These are phyloP conservation scores for Yamadazyma akitaensis DNA, from an alignment of 805 yeast genomes.

Conservation along the genomic window DNA sequence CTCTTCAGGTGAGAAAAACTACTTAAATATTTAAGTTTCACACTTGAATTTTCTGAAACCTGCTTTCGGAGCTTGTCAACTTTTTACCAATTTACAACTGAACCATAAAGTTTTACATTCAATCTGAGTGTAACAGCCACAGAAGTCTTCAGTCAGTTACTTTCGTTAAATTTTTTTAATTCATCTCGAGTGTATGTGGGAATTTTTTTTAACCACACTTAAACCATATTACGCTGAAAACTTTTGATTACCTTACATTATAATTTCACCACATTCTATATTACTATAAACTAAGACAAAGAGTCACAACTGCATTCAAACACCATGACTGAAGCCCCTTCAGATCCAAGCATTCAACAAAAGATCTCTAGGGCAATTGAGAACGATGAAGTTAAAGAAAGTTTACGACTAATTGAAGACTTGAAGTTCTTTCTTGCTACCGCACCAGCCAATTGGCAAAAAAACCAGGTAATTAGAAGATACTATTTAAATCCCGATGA, in stretches of 20 bases:
- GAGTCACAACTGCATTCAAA: not conserved
- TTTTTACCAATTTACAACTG: not conserved
- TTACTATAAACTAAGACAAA: not conserved
- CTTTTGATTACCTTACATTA: not conserved
- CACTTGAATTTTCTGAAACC: constrained; percentile 8
- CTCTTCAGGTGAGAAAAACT: constrained; percentile 1
- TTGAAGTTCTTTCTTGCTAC: constrained; percentile 83
- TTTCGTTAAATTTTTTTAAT: not conserved
- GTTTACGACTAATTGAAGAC: constrained; percentile 65
- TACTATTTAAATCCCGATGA: constrained; percentile 85
- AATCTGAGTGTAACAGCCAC: not conserved
- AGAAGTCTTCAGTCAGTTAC: not conserved
- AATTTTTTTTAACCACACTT: not conserved
- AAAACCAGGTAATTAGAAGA: constrained; percentile 79
- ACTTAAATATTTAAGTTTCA: constrained; percentile 7
- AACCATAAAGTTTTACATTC: not conserved
- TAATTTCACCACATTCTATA: not conserved
- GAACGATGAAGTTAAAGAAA: constrained; percentile 32
- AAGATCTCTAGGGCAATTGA: constrained; percentile 3
- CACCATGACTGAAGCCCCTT: constrained; percentile 4
- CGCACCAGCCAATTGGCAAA: constrained; percentile 94
- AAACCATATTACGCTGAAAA: not conserved
- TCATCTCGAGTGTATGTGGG: not conserved
- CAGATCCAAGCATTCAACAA: constrained; percentile 3
- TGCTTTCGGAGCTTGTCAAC: not conserved